Evolutionary conservation across 176 grass and related monocot genomes (phyloP).

Genomic region (Urochloa ruziziensis): DNA sequence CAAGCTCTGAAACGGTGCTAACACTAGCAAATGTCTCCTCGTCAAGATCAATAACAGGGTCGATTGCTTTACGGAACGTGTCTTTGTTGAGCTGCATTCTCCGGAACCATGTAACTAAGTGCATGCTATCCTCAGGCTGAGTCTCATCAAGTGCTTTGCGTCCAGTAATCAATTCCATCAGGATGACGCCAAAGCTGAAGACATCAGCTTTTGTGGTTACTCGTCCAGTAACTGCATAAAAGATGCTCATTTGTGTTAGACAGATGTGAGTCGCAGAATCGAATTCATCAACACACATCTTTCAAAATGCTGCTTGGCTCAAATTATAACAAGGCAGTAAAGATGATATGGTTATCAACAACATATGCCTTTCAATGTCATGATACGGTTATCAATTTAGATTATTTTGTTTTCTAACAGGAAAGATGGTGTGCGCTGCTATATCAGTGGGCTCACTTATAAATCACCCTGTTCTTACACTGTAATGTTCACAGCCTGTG

Average conservation of each 20-base stretch:
- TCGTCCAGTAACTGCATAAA: conserved; percentile 77
- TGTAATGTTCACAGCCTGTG: background rate
- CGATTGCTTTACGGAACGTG: conserved; percentile 67
- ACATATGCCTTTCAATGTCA: no score
- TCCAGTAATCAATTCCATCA: conserved; percentile 93
- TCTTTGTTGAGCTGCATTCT: conserved; percentile 86
- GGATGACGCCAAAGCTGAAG: conserved; percentile 95
- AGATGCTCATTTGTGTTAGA: conserved; percentile 2
- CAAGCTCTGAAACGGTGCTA: conserved; percentile 78
- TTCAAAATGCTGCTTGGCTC: background rate
- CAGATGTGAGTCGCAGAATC: background rate
- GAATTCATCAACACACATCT: background rate
- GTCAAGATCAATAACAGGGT: conserved; percentile 58
- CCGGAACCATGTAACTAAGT: conserved; percentile 91
- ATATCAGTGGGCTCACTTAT: background rate
- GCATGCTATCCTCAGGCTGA: conserved; percentile 90
- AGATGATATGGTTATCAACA: background rate
- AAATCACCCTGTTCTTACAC: background rate
- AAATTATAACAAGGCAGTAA: background rate
- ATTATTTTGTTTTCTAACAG: background rate
- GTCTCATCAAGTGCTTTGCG: conserved; percentile 79
- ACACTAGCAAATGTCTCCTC: conserved; percentile 83
- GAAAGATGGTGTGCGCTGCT: background rate
- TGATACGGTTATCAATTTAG: background rate
- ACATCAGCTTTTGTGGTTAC: conserved; percentile 96